phyloP scores from a whole-genome alignment of 352 stramenopile species.

The Phytopythium sindhum region DNA sequence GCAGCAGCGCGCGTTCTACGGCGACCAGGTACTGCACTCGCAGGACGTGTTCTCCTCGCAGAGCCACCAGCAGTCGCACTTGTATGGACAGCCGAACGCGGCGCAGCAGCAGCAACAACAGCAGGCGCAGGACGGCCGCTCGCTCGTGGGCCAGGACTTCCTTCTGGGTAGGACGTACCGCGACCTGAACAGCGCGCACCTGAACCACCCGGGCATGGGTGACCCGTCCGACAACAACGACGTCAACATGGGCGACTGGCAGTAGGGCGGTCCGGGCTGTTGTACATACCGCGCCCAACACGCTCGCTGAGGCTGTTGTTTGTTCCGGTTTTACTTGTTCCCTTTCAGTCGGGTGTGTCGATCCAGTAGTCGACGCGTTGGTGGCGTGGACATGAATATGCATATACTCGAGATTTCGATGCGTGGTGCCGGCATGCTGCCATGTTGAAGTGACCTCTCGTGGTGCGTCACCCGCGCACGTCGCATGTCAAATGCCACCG shows the following conservation, averaged over 20 bases:
- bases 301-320: background rate
- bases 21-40: slow-evolving; percentile 41
- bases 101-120: slow-evolving; percentile 32
- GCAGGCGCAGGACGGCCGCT: slow-evolving; percentile 24
- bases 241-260: slow-evolving; percentile 64
- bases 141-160: slow-evolving; percentile 46
- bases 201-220: slow-evolving; percentile 40
- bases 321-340: background rate
- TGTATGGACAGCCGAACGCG: slow-evolving; percentile 24
- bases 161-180: slow-evolving; percentile 43
- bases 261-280: slow-evolving; percentile 13
- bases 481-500: background rate
- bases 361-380: too few relatives aligned
- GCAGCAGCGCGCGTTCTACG: slow-evolving; percentile 39
- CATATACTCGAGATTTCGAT: too few relatives aligned
- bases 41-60: slow-evolving; percentile 54
- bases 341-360: too few relatives aligned
- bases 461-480: background rate
- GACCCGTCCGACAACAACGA: slow-evolving; percentile 43
- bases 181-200: slow-evolving; percentile 30
- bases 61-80: slow-evolving; percentile 34
- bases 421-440: too few relatives aligned
- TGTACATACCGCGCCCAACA: too few relatives aligned
- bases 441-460: background rate
- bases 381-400: too few relatives aligned